Percentiles rank a stretch among this genome's conserved stretches.
Evolutionary conservation across 2,329 filamentous ascomycete species (phyloP).

Genomic region (Tolypocladium amazonense): DNA sequence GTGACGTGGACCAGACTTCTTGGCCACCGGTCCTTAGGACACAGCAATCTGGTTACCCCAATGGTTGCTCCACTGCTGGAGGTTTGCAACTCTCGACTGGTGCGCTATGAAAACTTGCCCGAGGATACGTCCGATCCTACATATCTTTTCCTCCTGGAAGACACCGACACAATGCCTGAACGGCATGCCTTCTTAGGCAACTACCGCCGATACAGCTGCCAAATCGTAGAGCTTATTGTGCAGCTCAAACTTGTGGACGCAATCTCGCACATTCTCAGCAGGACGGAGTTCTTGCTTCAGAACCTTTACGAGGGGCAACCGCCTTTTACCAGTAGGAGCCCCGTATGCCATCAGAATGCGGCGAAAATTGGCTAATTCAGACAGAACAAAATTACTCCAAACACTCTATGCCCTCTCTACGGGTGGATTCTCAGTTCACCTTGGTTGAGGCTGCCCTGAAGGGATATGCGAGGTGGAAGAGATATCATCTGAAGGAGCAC

Average conservation of each 20-base stretch:
- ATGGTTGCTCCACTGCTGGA: constrained; percentile 70
- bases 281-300: constrained; percentile 63
- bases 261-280: constrained; percentile 73
- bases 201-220: constrained; percentile 81
- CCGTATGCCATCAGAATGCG: neutral
- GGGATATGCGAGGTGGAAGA: constrained; percentile 74
- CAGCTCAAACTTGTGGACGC: constrained; percentile 74
- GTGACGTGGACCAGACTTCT: constrained; percentile 84
- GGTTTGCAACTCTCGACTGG: constrained; percentile 69
- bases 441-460: constrained; percentile 83
- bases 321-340: constrained; percentile 49
- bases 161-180: constrained; percentile 91
- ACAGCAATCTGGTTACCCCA: constrained; percentile 46
- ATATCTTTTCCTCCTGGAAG: constrained; percentile 74
- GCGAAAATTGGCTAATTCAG: constrained; percentile 1
- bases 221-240: constrained; percentile 80
- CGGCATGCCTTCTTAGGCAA: constrained; percentile 92
- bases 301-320: constrained; percentile 64
- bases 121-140: constrained; percentile 73
- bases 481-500: constrained; percentile 15
- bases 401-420: constrained; percentile 60
- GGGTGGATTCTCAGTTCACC: constrained; percentile 80
- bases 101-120: constrained; percentile 80
- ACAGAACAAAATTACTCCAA: constrained; percentile 52
- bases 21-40: constrained; percentile 56